Evolutionary conservation across 139 green algal species (phyloP).

Genomic region (Chlorella ohadii): DNA sequence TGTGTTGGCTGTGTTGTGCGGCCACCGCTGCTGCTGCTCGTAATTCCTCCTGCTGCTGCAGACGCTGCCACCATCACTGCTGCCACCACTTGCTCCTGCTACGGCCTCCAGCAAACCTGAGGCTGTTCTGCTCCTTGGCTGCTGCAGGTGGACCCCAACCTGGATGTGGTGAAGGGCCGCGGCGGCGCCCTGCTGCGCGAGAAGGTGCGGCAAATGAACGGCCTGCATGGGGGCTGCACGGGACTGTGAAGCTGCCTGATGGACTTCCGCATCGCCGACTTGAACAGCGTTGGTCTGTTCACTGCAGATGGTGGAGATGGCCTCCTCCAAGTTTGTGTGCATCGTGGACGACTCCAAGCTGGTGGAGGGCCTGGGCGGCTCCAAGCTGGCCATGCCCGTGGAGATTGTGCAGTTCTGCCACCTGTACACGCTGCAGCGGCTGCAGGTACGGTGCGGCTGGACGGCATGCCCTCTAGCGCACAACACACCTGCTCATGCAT

Average conservation of each 20-base stretch:
- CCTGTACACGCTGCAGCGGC: conserved; percentile 82
- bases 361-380: conserved; percentile 86
- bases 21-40: too few relatives aligned
- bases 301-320: conserved; percentile 97
- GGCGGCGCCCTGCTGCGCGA: conserved; percentile 97
- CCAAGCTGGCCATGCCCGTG: conserved; percentile 95
- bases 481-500: too few relatives aligned
- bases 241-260: too few relatives aligned
- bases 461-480: too few relatives aligned
- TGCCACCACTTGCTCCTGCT: background rate
- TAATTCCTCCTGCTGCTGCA: background rate
- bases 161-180: conserved; percentile 98
- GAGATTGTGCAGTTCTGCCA: conserved; percentile 99
- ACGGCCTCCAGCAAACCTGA: too few relatives aligned
- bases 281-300: too few relatives aligned
- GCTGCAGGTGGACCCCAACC: conserved; percentile 87
- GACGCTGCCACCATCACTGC: background rate
- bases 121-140: background rate
- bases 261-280: too few relatives aligned
- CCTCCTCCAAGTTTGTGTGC: conserved; percentile 95
- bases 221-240: too few relatives aligned
- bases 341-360: conserved; percentile 99
- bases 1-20: too few relatives aligned
- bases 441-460: too few relatives aligned
- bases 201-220: conserved; percentile 72